Conservation (phyloP, 805 yeast genomes). For the Wickerhamiella bombiphila region DNA sequence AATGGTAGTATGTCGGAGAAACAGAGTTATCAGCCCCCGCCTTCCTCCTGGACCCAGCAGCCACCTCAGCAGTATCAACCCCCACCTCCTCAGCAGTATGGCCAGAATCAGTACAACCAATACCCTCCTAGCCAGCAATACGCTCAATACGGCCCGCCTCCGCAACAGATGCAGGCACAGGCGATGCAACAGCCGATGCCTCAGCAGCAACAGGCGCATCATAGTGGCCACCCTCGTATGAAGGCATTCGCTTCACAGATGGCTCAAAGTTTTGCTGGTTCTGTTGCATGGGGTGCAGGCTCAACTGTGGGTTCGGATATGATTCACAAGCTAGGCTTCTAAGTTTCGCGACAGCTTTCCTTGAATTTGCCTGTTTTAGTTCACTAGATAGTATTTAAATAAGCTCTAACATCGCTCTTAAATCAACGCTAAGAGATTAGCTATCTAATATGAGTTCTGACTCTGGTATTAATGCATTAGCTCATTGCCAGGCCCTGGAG, state of each 20-base stretch:
- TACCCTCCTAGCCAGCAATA: conserved; percentile 16
- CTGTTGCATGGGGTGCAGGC: conserved; percentile 95
- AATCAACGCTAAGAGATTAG: no score
- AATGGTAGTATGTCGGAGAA: conserved; percentile 14
- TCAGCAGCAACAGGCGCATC: conserved; percentile 9
- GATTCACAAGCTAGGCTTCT: conserved; percentile 31
- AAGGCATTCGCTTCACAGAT: no score
- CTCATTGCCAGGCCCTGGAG: no score
- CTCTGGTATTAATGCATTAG: no score
- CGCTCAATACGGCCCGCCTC: conserved; percentile 21
- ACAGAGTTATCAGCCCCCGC: conserved; percentile 12
- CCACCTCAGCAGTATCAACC: conserved; percentile 5
- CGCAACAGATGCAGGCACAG: conserved; percentile 15
- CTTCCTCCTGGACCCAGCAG: conserved; percentile 4
- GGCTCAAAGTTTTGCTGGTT: conserved; percentile 76
- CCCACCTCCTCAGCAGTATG: conserved; percentile 16
- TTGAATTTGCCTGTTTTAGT: no score
- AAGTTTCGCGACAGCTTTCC: not conserved
- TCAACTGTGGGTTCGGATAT: conserved; percentile 80
- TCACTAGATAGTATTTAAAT: no score
- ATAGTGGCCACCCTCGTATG: conserved; percentile 25
- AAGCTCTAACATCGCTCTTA: no score
- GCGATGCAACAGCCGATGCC: conserved; percentile 16
- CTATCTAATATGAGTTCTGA: no score
- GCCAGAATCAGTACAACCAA: conserved; percentile 7